Percentiles rank a stretch among this genome's conserved stretches.
Evolutionary conservation across 2,329 filamentous ascomycete genomes (phyloP).

Genomic region (Diaporthe helianthi): DNA sequence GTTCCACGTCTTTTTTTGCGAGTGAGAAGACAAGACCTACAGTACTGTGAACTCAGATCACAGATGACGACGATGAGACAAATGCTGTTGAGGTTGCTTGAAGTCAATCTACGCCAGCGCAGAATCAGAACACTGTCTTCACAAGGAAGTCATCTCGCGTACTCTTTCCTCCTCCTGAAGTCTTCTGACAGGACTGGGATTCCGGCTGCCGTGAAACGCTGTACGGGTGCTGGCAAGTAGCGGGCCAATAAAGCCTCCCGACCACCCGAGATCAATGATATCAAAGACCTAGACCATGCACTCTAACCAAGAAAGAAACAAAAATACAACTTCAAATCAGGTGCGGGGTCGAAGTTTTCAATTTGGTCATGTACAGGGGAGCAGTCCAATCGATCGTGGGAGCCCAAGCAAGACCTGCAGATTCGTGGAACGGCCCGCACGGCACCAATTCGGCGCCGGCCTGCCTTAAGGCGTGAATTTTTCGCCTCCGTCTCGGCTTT

Average conservation of each 20-base stretch:
- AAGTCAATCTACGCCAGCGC: too few species aligned
- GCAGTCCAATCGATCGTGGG: background rate
- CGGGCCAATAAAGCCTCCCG: background rate
- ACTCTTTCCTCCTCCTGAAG: background rate
- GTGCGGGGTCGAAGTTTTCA: background rate
- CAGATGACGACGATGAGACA: background rate
- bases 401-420: background rate
- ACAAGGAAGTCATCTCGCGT: background rate
- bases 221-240: background rate
- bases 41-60: too few species aligned
- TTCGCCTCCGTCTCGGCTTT: background rate
- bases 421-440: constrained; percentile 8
- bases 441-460: constrained; percentile 7
- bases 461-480: too few species aligned
- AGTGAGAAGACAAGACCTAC: too few species aligned
- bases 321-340: background rate
- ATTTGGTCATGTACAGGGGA: background rate
- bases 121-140: too few species aligned
- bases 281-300: background rate
- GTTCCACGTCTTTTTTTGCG: too few species aligned
- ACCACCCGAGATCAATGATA: background rate
- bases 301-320: background rate
- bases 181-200: background rate
- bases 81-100: too few species aligned
- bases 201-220: background rate